Evolutionary conservation across 768 basidiomycete species (phyloP), one percentile per base, ranked within the genome.

Genomic region (Rhizopogon rudus): DNA sequence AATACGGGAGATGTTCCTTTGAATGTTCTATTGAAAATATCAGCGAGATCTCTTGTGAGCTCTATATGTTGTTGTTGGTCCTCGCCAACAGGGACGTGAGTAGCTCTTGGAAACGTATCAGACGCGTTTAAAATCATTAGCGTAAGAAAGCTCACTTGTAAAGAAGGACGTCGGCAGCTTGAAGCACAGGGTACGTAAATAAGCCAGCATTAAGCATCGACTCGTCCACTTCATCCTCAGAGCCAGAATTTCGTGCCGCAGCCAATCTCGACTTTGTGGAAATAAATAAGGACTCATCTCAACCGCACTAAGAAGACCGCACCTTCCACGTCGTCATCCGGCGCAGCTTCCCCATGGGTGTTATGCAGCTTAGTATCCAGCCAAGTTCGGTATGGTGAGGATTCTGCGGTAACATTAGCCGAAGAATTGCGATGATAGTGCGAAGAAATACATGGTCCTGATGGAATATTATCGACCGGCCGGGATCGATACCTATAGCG

Each of bases 311-410:
- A 3, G 22, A 10, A 35, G 9, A 14, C 57, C 74, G 29, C 56
- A 90, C 93, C 82, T 98, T 98, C 93, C 95, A 98, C 0, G 92
- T 93, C 4, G 94, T 98, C 96, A 98, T 97, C 42, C 94, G 72
- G 40, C 84, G 82, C 9, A 98, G 72, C 61, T 84, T 85, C 9
- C 93, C 92, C 20, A 95, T 77, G 0, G 93, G 86, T 0, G 91
- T 87, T 33, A 93, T 72, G 62, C 93, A 96, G 59, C 82, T 90
- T 55, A 98, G 68, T 46, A 95, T 83, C 96, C 95, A 98, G 3
- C 89, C 86, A 16, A 97, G 72, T 61, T 98, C 94, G 1, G 85
- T 79, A 64, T 98, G 95, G 57, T 87, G 77, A 51, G 77, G 83
- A 53, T 94, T 91, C 93, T 96, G 56, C 1, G 4, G 31, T 44